Evolutionary conservation across 2,329 filamentous ascomycete genomes (phyloP), one percentile per base, ranked within the genome.

Genomic region (Ophiostoma sp.): DNA sequence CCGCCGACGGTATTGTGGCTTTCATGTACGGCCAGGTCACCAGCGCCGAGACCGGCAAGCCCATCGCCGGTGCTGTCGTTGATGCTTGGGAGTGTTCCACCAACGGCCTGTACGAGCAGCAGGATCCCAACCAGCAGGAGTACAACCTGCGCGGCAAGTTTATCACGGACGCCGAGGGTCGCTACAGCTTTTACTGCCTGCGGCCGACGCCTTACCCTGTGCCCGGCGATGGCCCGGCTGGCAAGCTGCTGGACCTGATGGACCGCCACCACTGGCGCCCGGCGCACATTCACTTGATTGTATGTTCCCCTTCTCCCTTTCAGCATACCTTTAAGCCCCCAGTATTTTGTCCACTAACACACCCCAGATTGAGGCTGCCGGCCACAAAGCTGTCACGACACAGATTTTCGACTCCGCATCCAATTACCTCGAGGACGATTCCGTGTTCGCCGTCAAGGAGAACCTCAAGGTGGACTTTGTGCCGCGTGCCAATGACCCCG

Each of bases 321-420:
- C n/a, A 25, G 31, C 48, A 12, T 5, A 39, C 36, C 8, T 36
- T 5, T 7, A 2, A 5, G 4, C 42, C 17, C 19, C 33, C 39
- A 8, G 50, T 1, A 11, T 17, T 5, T 17, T 33, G 3, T 3
- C 28, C 3, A 3, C 36, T 17, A 15, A 33, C 25, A n/a, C 36
- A 11, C 36, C 3, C 19, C 22, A 82, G 82, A 80, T 84, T 68
- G 84, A 85, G 36, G 84, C 85, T 15, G 84, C 87, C 1, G 87
- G 87, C 8, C 90, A 91, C 83, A 91, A 89, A 78, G 85, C 90
- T 0, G 86, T 97, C 66, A 92, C 91, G 0, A 92, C 91, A 0
- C 90, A 93, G 78, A 88, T 92, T 70, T 93, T 92, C 78, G 90
- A 92, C 79, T 82, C 85, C 66, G 82, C 85, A 68, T 86, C 88